phyloP scores from a whole-genome alignment of 768 basidiomycete genomes.

The Leucogyrophana mollusca region DNA sequence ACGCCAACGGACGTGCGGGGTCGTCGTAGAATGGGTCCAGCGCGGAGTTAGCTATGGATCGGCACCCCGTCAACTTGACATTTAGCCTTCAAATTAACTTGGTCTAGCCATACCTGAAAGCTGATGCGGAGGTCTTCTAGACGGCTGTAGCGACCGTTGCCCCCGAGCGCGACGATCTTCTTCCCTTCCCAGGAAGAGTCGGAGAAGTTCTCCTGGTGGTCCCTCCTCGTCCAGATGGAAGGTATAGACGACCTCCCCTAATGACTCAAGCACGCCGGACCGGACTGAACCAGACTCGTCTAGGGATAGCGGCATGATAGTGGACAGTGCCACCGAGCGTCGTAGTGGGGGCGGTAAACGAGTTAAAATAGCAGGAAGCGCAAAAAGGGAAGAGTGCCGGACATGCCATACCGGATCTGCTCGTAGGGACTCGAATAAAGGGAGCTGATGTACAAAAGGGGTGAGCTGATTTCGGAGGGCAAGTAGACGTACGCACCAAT shows the following conservation, averaged over 20 bases:
- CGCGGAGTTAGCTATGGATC: conserved; percentile 18
- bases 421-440: conserved; percentile 70
- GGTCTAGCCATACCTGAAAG: conserved; percentile 10
- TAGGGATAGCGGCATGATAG: conserved; percentile 56
- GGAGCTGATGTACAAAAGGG: conserved; percentile 62
- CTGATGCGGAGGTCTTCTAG: conserved; percentile 5
- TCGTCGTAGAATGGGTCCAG: conserved; percentile 57
- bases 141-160: conserved; percentile 28
- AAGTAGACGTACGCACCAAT: conserved; percentile 46
- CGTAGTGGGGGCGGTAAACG: conserved; percentile 60
- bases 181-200: conserved; percentile 69
- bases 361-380: conserved; percentile 76
- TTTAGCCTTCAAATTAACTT: too few relatives aligned
- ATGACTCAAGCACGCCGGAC: conserved; percentile 76
- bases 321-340: conserved; percentile 62
- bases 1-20: conserved; percentile 71
- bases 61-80: background rate
- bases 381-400: conserved; percentile 83
- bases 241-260: conserved; percentile 86
- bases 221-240: conserved; percentile 64
- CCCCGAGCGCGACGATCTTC: conserved; percentile 41
- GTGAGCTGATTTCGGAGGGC: conserved; percentile 4
- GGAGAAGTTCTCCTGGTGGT: conserved; percentile 72
- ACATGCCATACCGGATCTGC: conserved; percentile 78
- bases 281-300: conserved; percentile 72